Conservation (phyloP, 2,329 filamentous ascomycete genomes). For the Capronia coronata region DNA sequence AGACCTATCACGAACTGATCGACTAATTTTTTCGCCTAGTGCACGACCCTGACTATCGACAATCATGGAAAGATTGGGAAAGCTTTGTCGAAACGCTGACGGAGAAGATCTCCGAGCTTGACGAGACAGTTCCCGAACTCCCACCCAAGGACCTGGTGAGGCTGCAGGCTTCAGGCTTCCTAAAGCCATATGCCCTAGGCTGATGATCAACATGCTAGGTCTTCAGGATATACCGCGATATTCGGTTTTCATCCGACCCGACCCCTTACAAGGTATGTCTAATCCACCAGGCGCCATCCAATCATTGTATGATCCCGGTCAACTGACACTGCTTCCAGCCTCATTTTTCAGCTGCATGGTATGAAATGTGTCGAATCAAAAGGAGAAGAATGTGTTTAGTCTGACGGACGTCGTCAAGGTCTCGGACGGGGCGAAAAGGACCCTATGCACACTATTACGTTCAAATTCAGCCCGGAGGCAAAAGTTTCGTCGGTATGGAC, state of each 20-base stretch:
- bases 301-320: slow-evolving; percentile 23
- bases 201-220: slow-evolving; percentile 42
- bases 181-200: background rate
- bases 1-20: slow-evolving; percentile 4
- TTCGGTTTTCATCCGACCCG: slow-evolving; percentile 68
- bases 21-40: slow-evolving; percentile 43
- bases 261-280: slow-evolving; percentile 75
- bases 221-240: slow-evolving; percentile 81
- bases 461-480: slow-evolving; percentile 63
- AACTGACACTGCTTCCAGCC: slow-evolving; percentile 45
- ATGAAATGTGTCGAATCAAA: slow-evolving; percentile 25
- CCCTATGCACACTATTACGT: slow-evolving; percentile 86
- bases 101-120: slow-evolving; percentile 61
- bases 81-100: slow-evolving; percentile 68
- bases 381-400: background rate
- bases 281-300: slow-evolving; percentile 7
- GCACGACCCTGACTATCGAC: slow-evolving; percentile 72
- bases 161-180: background rate
- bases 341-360: slow-evolving; percentile 78
- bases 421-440: slow-evolving; percentile 77
- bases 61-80: slow-evolving; percentile 73
- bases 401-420: slow-evolving; percentile 45
- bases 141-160: slow-evolving; percentile 72
- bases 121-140: slow-evolving; percentile 78
- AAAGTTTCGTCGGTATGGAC: slow-evolving; percentile 65